Conservation (phyloP, 768 basidiomycete genomes). For the Infundibulicybe gibba region DNA sequence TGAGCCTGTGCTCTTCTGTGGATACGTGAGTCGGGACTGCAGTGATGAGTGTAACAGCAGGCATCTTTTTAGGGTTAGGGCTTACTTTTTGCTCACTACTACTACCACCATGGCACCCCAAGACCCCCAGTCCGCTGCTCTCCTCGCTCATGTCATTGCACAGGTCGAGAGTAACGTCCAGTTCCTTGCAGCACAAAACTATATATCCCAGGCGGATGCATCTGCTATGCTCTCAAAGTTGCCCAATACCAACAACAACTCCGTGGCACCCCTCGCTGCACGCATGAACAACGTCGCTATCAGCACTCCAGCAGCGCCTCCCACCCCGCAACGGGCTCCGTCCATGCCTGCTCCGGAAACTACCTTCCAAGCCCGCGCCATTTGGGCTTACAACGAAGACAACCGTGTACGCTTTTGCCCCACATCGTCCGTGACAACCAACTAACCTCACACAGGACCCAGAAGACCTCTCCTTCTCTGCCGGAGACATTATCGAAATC, state of each 20-base stretch:
- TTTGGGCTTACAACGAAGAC: slow-evolving; percentile 68
- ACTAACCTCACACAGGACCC: slow-evolving; percentile 46
- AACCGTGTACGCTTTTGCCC: slow-evolving; percentile 32
- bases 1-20: slow-evolving; percentile 60
- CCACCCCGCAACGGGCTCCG: slow-evolving; percentile 2
- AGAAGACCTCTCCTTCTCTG: slow-evolving; percentile 75
- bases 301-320: neutral
- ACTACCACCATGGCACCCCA: slow-evolving; percentile 24
- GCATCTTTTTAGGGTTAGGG: slow-evolving; percentile 23
- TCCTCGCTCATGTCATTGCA: slow-evolving; percentile 56
- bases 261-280: slow-evolving; percentile 3
- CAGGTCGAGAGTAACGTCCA: slow-evolving; percentile 55
- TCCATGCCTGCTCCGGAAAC: slow-evolving; percentile 11
- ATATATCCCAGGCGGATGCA: slow-evolving; percentile 48
- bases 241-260: slow-evolving; percentile 16
- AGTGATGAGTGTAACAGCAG: slow-evolving; percentile 31
- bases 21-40: slow-evolving; percentile 33
- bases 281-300: slow-evolving; percentile 6
- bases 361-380: slow-evolving; percentile 42
- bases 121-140: slow-evolving; percentile 35
- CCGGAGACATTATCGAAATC: slow-evolving; percentile 77
- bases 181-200: slow-evolving; percentile 53
- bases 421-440: slow-evolving; percentile 2
- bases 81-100: slow-evolving; percentile 1
- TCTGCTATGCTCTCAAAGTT: slow-evolving; percentile 46